These are phyloP conservation scores for Colletotrichum lentis DNA, from an alignment of 2,329 filamentous ascomycete species.

Conservation along the genomic window DNA sequence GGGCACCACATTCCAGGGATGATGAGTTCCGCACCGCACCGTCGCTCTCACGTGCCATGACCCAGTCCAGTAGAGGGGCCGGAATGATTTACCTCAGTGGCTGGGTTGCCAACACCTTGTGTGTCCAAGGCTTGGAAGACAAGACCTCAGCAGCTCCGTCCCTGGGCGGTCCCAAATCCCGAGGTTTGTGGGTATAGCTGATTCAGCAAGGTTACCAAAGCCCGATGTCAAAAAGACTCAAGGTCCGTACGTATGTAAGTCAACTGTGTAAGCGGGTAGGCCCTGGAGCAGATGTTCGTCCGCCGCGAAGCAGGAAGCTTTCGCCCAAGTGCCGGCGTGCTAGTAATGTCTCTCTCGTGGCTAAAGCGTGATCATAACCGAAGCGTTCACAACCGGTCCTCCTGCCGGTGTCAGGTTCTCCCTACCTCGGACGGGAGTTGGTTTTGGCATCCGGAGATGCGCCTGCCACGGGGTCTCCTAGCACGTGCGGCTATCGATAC, in stretches of 20 bases:
- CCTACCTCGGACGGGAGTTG: neutral
- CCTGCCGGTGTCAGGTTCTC: neutral
- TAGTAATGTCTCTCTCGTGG: neutral
- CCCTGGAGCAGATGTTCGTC: neutral
- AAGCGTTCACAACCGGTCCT: neutral
- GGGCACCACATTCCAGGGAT: slow-evolving; percentile 19
- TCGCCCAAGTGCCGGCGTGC: neutral
- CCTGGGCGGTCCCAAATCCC: neutral
- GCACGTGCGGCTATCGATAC: neutral
- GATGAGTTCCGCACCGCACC: slow-evolving; percentile 28
- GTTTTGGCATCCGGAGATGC: neutral
- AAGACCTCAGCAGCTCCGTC: neutral
- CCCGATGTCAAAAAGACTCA: neutral
- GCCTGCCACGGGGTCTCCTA: neutral
- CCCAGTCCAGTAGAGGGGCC: neutral
- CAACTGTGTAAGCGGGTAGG: neutral
- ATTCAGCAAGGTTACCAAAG: neutral
- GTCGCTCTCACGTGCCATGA: slow-evolving; percentile 6
- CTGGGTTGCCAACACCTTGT: neutral
- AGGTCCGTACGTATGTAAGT: too few relatives aligned
- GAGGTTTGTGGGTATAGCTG: neutral
- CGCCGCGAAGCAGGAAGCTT: neutral
- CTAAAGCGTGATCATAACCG: neutral
- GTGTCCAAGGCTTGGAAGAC: neutral
- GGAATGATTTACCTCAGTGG: slow-evolving; percentile 15